phyloP scores from a whole-genome alignment of 345 rosid genomes.

The Murraya paniculata region DNA sequence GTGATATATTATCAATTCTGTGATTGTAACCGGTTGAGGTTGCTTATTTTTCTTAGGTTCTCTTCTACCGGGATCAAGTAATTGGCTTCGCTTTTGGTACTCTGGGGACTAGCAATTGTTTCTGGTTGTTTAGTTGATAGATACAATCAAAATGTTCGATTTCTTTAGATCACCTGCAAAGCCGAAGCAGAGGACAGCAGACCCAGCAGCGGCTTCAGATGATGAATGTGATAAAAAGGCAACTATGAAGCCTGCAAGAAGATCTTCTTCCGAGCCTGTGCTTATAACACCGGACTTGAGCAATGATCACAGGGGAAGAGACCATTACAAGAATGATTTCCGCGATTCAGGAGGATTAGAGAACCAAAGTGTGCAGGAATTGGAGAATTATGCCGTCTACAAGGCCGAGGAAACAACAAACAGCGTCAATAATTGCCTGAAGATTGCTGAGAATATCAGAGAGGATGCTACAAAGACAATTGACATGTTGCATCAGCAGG shows the following conservation, averaged over 20 bases:
- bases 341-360: conserved; percentile 65
- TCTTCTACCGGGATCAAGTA: neutral
- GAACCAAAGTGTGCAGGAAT: conserved; percentile 70
- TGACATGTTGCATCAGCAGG: conserved; percentile 78
- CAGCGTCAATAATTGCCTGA: conserved; percentile 68
- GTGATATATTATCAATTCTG: no score
- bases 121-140: neutral
- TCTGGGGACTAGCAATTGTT: neutral
- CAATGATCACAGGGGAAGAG: conserved; percentile 17
- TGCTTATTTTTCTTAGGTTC: conserved; percentile 11
- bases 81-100: neutral
- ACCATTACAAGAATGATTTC: conserved; percentile 64
- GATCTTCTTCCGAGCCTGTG: conserved; percentile 67
- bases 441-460: conserved; percentile 76
- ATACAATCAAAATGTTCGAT: conserved; percentile 52
- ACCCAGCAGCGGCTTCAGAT: conserved; percentile 32
- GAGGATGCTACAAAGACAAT: conserved; percentile 78
- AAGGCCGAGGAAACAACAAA: conserved; percentile 88
- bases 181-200: conserved; percentile 19
- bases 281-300: conserved; percentile 30
- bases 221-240: conserved; percentile 37
- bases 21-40: neutral
- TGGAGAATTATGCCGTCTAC: conserved; percentile 79
- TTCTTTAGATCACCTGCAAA: conserved; percentile 32
- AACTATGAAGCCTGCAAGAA: conserved; percentile 44